Base-by-base conservation (phyloP, 2,329 filamentous ascomycete species). In the Epichloe elymi region DNA sequence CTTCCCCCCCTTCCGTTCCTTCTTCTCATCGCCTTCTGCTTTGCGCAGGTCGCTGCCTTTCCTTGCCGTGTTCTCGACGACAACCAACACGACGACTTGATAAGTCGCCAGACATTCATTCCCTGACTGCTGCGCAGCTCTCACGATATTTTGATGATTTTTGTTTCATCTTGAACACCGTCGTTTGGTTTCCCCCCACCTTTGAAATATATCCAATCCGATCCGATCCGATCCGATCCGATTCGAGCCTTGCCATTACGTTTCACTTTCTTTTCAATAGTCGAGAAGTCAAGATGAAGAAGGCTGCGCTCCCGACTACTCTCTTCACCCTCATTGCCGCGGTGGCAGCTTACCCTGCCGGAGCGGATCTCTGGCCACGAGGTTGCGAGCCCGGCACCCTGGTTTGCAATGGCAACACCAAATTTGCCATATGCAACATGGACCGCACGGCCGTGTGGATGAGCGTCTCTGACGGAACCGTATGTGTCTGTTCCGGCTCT, bases 371-470 rank as follows among this genome's bases (percentile, higher is more conserved):
- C 20, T 30, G 14, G 26, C 30, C 33, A 4, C 45, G 39, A 14
- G 19, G 10, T n/a, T 51, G 50, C 35, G 33, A 35, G 17, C 50
- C 35, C 19, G 50, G 50, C 15, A 19, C 45, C 8, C 35, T 51
- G 17, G 33, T 51, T 14, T 51, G 50, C 45, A 38, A 51, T n/a
- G 50, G 50, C 39, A 35, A 7, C 33, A 17, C 10, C 19, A 15
- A n/a, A 45, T 51, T 51, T 35, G 50, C 36, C 11, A 17, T 51
- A 10, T 51, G 50, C 50, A 17, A 44, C 33, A 6, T 36, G 4
- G 33, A 44, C 40, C 8, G 14, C 39, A 3, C 11, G 45, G 14
- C n/a, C 6, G 4, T 4, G 1, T 51, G 50, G 50, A 51, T 51
- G 44, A 12, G 11, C 7, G 50, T 51, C 30, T 5, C 50, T 5